phyloP scores from a whole-genome alignment of 306 rosid species.

The Quercus dentata region DNA sequence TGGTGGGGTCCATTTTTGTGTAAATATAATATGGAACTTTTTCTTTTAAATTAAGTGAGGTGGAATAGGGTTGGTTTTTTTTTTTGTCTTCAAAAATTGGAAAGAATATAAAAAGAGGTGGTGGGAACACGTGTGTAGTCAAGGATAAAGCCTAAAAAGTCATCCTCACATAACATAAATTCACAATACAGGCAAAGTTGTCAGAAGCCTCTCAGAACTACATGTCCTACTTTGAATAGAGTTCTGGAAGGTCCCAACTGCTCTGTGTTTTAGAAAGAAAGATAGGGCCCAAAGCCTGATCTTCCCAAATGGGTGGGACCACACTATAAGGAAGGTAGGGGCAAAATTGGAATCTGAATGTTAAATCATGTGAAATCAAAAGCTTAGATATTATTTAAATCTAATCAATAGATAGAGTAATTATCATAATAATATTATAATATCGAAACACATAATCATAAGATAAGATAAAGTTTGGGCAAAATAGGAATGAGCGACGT shows the following conservation, averaged over 20 bases:
- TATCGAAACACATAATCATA: conserved; percentile 4
- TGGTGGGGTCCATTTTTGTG: not conserved
- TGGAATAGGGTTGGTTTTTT: too few relatives aligned
- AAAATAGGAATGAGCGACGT: conserved; percentile 31
- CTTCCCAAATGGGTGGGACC: conserved; percentile 23
- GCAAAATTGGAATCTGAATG: conserved; percentile 15
- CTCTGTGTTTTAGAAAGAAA: conserved; percentile 24
- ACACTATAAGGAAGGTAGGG: conserved; percentile 2
- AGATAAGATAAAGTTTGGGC: conserved; percentile 11
- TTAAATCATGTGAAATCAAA: not conserved
- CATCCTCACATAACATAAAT: conserved; percentile 12
- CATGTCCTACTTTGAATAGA: conserved; percentile 38
- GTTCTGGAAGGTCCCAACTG: conserved; percentile 37
- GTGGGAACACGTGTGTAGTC: conserved; percentile 37
- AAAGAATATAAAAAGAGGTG: conserved; percentile 6
- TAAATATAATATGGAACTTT: too few relatives aligned
- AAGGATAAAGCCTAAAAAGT: conserved; percentile 19
- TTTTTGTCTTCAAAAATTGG: not conserved
- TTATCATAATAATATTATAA: not conserved
- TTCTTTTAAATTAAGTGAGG: too few relatives aligned
- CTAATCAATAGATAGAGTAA: not conserved
- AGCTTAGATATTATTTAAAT: conserved; percentile 13
- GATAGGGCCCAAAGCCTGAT: conserved; percentile 18
- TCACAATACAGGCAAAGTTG: conserved; percentile 32
- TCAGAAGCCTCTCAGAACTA: conserved; percentile 33